Evolutionary conservation across 1,284 basidiomycete species (phyloP).

Genomic region (Ceratobasidium sp.): DNA sequence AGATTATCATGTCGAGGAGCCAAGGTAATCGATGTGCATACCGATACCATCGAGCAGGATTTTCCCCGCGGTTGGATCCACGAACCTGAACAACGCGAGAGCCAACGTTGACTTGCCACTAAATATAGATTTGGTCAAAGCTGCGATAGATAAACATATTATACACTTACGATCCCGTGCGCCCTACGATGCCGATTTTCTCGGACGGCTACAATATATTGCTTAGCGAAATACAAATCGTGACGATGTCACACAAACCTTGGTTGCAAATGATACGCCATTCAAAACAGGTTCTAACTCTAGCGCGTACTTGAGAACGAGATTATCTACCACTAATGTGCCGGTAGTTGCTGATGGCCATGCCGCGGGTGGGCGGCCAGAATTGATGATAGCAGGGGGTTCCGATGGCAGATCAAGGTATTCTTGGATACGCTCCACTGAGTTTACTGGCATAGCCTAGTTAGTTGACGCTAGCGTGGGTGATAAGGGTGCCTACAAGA

Average conservation of each 20-base stretch:
- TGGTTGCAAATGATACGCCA: constrained; percentile 66
- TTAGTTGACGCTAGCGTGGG: not conserved
- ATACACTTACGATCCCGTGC: constrained; percentile 63
- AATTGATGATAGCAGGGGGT: constrained; percentile 73
- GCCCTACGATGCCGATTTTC: constrained; percentile 73
- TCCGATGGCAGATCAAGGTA: constrained; percentile 88
- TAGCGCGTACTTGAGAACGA: constrained; percentile 82
- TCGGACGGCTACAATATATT: constrained; percentile 59
- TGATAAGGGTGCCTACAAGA: constrained; percentile 42
- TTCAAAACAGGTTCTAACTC: constrained; percentile 85
- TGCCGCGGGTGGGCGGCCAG: constrained; percentile 76
- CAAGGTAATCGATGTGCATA: constrained; percentile 33
- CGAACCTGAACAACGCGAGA: constrained; percentile 86
- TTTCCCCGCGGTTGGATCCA: constrained; percentile 79
- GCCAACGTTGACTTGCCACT: constrained; percentile 83
- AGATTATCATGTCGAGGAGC: constrained; percentile 55
- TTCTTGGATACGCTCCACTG: constrained; percentile 87
- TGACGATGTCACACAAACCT: constrained; percentile 50
- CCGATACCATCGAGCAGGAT: constrained; percentile 87
- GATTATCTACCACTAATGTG: constrained; percentile 67
- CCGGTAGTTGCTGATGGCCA: constrained; percentile 69
- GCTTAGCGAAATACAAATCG: not conserved
- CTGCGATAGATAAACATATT: constrained; percentile 5
- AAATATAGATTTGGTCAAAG: constrained; percentile 40
- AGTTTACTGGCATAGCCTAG: constrained; percentile 56